These are phyloP conservation scores for Lepidium sativum DNA, from an alignment of 345 rosid species.

Conservation along the genomic window DNA sequence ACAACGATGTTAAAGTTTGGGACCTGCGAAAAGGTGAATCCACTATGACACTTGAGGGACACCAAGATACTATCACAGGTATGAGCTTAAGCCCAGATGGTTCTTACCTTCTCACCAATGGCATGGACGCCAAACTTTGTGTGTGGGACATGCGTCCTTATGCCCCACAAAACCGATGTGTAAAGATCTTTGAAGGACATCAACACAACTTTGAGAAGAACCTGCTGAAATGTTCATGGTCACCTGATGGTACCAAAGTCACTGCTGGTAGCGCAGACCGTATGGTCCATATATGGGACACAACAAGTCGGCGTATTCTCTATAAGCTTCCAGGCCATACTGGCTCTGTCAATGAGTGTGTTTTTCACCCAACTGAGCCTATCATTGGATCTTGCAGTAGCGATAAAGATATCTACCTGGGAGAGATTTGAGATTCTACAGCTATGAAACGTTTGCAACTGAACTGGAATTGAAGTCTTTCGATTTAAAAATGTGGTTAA, in stretches of 20 bases:
- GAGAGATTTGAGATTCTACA: conserved; percentile 60
- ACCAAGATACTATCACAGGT: conserved; percentile 88
- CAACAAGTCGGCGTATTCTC: conserved; percentile 73
- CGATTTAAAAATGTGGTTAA: conserved; percentile 5
- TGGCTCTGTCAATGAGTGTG: conserved; percentile 83
- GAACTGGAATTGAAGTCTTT: conserved; percentile 3
- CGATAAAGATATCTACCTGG: conserved; percentile 83
- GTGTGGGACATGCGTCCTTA: conserved; percentile 99
- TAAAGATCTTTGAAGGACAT: conserved; percentile 85
- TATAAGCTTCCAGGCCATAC: conserved; percentile 96
- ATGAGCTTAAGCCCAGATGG: conserved; percentile 97
- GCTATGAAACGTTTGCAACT: conserved; percentile 1
- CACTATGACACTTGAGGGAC: conserved; percentile 87
- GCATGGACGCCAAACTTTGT: conserved; percentile 90
- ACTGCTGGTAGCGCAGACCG: conserved; percentile 93
- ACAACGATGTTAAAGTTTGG: conserved; percentile 86
- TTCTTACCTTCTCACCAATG: conserved; percentile 88
- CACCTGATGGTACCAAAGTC: conserved; percentile 94
- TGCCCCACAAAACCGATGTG: conserved; percentile 94
- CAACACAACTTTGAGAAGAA: conserved; percentile 98
- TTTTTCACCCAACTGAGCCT: conserved; percentile 82
- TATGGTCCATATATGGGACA: conserved; percentile 96
- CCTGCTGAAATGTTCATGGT: conserved; percentile 81
- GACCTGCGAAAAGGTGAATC: conserved; percentile 89
- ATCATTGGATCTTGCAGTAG: conserved; percentile 95